Base-by-base conservation (phyloP, 2,329 filamentous ascomycete genomes). In the Pseudopithomyces chartarum region DNA sequence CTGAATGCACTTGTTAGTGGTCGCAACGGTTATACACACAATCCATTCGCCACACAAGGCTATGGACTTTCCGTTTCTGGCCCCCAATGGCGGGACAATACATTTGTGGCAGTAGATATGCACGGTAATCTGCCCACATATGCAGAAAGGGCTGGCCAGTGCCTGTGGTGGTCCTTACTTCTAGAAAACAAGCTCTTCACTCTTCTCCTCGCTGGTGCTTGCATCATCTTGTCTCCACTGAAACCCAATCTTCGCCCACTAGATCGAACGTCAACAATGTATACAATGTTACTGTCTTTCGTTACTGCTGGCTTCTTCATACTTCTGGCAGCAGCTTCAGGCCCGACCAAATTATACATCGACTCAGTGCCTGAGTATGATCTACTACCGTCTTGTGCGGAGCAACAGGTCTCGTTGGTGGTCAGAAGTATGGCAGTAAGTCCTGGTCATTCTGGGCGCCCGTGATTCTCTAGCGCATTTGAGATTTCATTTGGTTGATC, bases 401-500 rank as follows among this genome's bases (percentile, higher is more conserved):
- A 64, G 34, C 10, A 13, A 7, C 23, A 63, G 43, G 39, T 64
- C 26, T 63, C 62, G 3, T 54, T 56, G 5, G 58, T 64, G 20
- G 64, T 66, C 10, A 58, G 64, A 13, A 49, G 58, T 40, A 66
- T 66, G 64, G 44, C 7, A 29, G 44, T 19, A 20, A 46, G 26
- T 46, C 26, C 8, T 33, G 12, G 23, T 11, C 7, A 19, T 7
- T 15, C n/a, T 26, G 2, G 19, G 15, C 38, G 38, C 17, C 5
- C 8, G 17, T 17, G 17, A 40, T 20, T 17, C 15, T 29, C 26
- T 29, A 29, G 26, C 5, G 26, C 4, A 29, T 8, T 29, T 8
- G 26, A 4, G 26, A 8, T 8, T 29, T 8, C 8, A 4, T 8
- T 29, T 4, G 8, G 17, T 46, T 29, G 44, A 10, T 17, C 26